These are phyloP conservation scores for Monilinia laxa DNA, from an alignment of 2,329 filamentous ascomycete genomes.

Conservation along the genomic window DNA sequence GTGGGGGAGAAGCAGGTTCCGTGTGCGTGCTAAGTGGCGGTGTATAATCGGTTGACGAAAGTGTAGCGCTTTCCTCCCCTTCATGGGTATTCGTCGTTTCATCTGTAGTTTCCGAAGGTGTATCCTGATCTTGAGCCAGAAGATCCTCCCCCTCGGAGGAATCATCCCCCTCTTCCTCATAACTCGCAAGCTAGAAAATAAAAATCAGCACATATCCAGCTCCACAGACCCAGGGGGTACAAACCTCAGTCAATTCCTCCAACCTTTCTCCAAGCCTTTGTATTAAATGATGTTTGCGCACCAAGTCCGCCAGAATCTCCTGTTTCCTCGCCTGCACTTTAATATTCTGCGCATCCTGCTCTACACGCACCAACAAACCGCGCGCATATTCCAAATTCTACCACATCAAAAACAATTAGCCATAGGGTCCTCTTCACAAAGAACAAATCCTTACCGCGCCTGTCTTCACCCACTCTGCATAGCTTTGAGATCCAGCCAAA, in stretches of 20 bases:
- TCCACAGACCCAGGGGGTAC: not conserved
- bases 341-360: slow-evolving; percentile 63
- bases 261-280: slow-evolving; percentile 66
- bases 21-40: slow-evolving; percentile 13
- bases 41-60: slow-evolving; percentile 26
- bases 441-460: slow-evolving; percentile 47
- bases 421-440: not conserved
- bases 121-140: slow-evolving; percentile 49
- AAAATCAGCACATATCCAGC: not conserved
- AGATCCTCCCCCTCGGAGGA: slow-evolving; percentile 57
- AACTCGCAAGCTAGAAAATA: slow-evolving; percentile 29
- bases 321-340: slow-evolving; percentile 59
- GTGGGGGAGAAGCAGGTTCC: slow-evolving; percentile 7
- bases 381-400: slow-evolving; percentile 74
- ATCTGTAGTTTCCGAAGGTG: slow-evolving; percentile 46
- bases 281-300: slow-evolving; percentile 63
- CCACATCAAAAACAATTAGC: not conserved
- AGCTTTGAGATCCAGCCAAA: slow-evolving; percentile 56
- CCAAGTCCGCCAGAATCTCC: slow-evolving; percentile 62
- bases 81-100: slow-evolving; percentile 11
- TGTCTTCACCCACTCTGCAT: slow-evolving; percentile 63
- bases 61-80: slow-evolving; percentile 18
- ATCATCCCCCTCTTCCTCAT: slow-evolving; percentile 34
- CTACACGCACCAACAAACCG: slow-evolving; percentile 65
- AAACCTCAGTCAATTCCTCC: slow-evolving; percentile 64